phyloP scores from a whole-genome alignment of 331 rosid genomes.

The Telfairia occidentalis region DNA sequence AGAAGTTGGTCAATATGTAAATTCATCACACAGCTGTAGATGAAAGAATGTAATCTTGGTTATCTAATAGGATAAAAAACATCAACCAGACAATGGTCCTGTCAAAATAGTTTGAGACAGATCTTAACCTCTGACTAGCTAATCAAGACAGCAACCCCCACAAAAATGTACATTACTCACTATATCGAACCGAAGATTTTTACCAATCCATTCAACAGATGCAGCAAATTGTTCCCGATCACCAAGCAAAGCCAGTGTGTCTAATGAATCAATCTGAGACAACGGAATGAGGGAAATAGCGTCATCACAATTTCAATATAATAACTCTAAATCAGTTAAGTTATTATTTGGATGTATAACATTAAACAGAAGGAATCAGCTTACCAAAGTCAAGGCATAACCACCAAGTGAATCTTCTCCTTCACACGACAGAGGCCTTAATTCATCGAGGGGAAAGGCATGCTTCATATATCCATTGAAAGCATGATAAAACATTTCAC shows the following conservation, averaged over 20 bases:
- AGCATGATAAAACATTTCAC: conserved; percentile 93
- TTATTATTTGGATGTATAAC: not conserved
- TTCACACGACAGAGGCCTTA: conserved; percentile 65
- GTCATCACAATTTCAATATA: not conserved
- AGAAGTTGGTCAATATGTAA: not conserved
- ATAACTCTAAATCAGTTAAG: not conserved
- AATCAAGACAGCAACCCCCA: conserved; percentile 1
- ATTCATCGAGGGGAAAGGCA: conserved; percentile 91
- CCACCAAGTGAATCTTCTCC: conserved; percentile 95
- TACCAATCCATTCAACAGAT: conserved; percentile 95
- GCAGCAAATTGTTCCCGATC: conserved; percentile 52
- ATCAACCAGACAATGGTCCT: not conserved
- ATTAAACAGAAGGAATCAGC: not conserved
- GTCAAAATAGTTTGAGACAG: not conserved
- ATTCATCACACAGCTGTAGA: not conserved
- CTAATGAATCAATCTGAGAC: conserved; percentile 76
- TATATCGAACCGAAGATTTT: conserved; percentile 82
- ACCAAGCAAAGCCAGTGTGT: conserved; percentile 83
- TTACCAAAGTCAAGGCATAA: conserved; percentile 85
- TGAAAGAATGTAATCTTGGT: not conserved
- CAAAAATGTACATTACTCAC: conserved; percentile 44
- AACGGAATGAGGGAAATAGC: not conserved
- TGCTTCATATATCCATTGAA: conserved; percentile 84
- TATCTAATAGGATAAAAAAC: not conserved
- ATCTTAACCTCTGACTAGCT: not conserved